Evolutionary conservation across 2,329 filamentous ascomycete species (phyloP).

Genomic region (Rhynchosporium secalis): DNA sequence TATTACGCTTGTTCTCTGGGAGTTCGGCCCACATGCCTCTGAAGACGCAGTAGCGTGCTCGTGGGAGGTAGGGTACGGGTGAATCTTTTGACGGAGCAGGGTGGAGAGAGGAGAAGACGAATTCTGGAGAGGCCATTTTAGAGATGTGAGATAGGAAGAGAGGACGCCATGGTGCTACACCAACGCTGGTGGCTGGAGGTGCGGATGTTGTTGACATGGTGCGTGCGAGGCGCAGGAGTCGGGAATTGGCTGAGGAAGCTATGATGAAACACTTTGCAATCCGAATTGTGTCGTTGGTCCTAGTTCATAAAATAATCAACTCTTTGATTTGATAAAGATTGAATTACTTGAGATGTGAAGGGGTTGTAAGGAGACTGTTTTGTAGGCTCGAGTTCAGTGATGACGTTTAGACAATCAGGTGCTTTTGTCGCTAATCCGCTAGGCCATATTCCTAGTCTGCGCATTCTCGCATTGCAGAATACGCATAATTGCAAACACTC

Average conservation of each 20-base stretch:
- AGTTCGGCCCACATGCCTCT: slow-evolving; percentile 81
- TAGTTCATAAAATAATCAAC: background rate
- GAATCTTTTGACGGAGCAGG: slow-evolving; percentile 37
- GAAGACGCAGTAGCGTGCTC: slow-evolving; percentile 78
- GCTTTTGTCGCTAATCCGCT: background rate
- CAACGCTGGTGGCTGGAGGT: slow-evolving; percentile 26
- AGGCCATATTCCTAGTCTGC: too few relatives aligned
- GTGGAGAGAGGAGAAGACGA: slow-evolving; percentile 49
- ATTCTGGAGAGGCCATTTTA: slow-evolving; percentile 43
- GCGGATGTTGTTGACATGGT: slow-evolving; percentile 37
- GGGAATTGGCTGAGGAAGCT: slow-evolving; percentile 34
- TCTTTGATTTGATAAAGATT: background rate
- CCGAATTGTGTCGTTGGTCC: background rate
- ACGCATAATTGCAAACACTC: too few relatives aligned
- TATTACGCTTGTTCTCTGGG: slow-evolving; percentile 70
- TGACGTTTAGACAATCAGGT: slow-evolving; percentile 10
- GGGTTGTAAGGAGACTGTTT: background rate
- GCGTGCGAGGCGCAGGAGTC: slow-evolving; percentile 35
- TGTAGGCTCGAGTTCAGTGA: slow-evolving; percentile 2
- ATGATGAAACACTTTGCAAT: slow-evolving; percentile 22
- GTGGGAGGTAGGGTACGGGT: slow-evolving; percentile 46
- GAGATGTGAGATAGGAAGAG: slow-evolving; percentile 40
- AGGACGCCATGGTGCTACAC: slow-evolving; percentile 40
- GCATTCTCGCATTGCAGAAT: too few relatives aligned
- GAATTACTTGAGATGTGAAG: background rate